Evolutionary conservation across 2,329 filamentous ascomycete species (phyloP).

Genomic region (Shiraia sp.): DNA sequence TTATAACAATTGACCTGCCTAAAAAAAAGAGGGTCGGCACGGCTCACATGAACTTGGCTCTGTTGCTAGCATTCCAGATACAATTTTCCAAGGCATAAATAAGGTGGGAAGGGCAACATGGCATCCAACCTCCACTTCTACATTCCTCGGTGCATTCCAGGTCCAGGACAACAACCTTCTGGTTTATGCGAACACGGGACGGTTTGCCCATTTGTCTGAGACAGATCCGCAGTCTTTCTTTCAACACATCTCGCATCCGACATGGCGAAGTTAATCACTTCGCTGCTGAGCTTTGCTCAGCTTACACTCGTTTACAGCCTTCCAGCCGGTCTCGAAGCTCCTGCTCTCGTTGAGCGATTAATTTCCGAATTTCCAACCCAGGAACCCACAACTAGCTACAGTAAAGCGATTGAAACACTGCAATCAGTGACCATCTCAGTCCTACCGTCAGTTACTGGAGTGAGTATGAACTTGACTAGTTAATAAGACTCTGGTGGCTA

Average conservation of each 20-base stretch:
- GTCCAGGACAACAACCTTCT: constrained; percentile 8
- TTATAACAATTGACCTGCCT: constrained; percentile 27
- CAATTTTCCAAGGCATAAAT: constrained; percentile 5
- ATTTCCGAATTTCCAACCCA: constrained; percentile 25
- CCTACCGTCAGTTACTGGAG: constrained; percentile 31
- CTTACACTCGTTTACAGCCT: constrained; percentile 25
- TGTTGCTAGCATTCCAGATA: constrained; percentile 4
- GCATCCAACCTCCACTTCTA: constrained; percentile 1
- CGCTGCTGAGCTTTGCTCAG: constrained; percentile 30
- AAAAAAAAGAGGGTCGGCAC: constrained; percentile 20
- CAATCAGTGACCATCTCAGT: constrained; percentile 33
- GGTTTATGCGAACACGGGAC: constrained; percentile 6
- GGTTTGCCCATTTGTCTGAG: constrained; percentile 18
- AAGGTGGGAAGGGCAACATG: neutral
- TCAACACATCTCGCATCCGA: neutral
- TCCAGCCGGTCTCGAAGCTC: constrained; percentile 20
- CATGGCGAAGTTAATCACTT: constrained; percentile 32
- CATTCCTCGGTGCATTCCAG: constrained; percentile 40
- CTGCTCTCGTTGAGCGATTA: constrained; percentile 20
- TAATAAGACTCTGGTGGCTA: neutral
- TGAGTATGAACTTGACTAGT: constrained; percentile 12
- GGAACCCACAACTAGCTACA: constrained; percentile 38
- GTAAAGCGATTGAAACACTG: constrained; percentile 27
- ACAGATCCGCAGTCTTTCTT: neutral
- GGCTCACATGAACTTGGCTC: constrained; percentile 24